A percentile compares a stretch with the other conserved stretches of the same genome.
phyloP scores from a whole-genome alignment of 345 rosid species.

The Euphorbia peplus region DNA sequence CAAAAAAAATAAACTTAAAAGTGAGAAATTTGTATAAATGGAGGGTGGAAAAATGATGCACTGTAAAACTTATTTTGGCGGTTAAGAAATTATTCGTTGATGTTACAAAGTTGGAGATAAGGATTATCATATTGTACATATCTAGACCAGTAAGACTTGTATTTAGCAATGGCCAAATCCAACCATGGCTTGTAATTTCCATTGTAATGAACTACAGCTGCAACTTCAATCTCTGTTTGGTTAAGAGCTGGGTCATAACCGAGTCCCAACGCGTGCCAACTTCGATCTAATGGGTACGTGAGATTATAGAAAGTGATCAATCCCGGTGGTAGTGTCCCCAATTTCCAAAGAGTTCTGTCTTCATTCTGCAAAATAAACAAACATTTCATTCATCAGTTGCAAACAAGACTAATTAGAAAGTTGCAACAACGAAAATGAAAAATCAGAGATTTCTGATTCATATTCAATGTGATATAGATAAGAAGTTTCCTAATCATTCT shows the following conservation, averaged over 20 bases:
- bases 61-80: not conserved
- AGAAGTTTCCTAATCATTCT: no score
- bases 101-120: conserved; percentile 65
- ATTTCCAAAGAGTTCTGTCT: conserved; percentile 96
- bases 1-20: not conserved
- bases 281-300: conserved; percentile 69
- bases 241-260: conserved; percentile 99
- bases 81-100: conserved; percentile 33
- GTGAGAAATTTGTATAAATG: not conserved
- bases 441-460: not conserved
- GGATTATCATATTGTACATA: conserved; percentile 67
- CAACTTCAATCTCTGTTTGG: conserved; percentile 81
- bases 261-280: conserved; percentile 93
- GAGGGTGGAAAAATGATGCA: not conserved
- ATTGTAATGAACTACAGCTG: conserved; percentile 89
- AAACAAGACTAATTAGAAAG: not conserved
- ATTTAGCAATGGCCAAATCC: conserved; percentile 81
- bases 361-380: conserved; percentile 64
- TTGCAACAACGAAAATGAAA: not conserved
- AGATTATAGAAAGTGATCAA: conserved; percentile 91
- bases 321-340: conserved; percentile 95
- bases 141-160: conserved; percentile 84
- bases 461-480: no score
- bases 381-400: conserved; percentile 16
- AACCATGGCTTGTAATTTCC: conserved; percentile 99